Percentiles rank a stretch among this genome's conserved stretches.
Conservation (phyloP, 495 filamentous ascomycete genomes). For the Parachaetomium inaequale region DNA sequence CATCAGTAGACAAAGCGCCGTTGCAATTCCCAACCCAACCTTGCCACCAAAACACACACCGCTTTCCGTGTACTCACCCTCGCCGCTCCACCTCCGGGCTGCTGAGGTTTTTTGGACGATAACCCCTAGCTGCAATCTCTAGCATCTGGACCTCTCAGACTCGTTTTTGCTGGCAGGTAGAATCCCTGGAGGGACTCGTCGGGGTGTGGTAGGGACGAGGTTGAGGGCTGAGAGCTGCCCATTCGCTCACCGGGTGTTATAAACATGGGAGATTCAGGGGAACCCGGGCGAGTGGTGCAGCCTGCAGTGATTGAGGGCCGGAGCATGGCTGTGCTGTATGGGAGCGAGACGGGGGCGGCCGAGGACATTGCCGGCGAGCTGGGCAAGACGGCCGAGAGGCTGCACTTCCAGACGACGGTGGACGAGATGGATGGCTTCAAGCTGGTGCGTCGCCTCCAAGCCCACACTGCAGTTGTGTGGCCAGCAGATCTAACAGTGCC, state of each 20-base stretch:
- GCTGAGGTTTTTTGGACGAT: not conserved
- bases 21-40: not conserved
- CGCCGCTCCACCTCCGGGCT: not conserved
- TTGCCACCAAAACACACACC: not conserved
- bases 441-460: conserved; percentile 54
- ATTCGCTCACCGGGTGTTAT: not conserved
- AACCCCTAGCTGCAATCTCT: not conserved
- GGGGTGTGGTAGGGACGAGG: not conserved
- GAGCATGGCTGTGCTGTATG: conserved; percentile 80
- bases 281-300: not conserved
- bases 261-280: conserved; percentile 17
- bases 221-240: not conserved
- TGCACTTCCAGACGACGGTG: conserved; percentile 72
- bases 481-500: not conserved
- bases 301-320: conserved; percentile 36
- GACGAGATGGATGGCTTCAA: conserved; percentile 71
- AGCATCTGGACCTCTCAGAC: too few species aligned
- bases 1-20: not conserved
- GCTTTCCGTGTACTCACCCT: not conserved
- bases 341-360: conserved; percentile 89
- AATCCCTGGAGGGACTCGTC: not conserved
- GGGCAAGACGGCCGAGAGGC: conserved; percentile 62
- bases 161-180: too few species aligned
- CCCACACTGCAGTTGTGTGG: not conserved
- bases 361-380: conserved; percentile 86